Percentiles rank a stretch among this genome's conserved stretches.
Conservation (phyloP, 352 stramenopile genomes). For the Phytophthora megakarya region DNA sequence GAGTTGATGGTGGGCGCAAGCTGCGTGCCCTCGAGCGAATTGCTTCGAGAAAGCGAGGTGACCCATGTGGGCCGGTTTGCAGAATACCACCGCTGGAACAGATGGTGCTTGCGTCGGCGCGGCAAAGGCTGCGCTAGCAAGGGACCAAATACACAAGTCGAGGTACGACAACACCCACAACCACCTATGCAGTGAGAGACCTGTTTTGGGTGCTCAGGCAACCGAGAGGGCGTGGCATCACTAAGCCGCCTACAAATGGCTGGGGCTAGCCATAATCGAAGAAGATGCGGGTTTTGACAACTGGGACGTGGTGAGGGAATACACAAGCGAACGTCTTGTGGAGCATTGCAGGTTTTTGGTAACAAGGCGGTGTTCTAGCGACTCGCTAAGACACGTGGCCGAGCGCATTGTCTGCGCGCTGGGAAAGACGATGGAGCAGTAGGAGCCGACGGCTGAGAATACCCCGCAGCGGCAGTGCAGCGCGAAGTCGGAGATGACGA, state of each 20-base stretch:
- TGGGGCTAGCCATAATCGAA: neutral
- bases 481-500: too few species aligned
- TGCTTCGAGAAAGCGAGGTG: neutral
- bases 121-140: neutral
- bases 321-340: too few species aligned
- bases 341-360: too few species aligned
- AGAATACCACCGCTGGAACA: slow-evolving; percentile 1
- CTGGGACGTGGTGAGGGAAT: neutral
- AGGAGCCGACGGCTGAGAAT: too few species aligned
- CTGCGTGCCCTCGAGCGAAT: slow-evolving; percentile 3
- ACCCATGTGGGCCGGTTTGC: neutral
- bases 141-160: neutral
- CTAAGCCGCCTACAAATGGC: slow-evolving; percentile 3
- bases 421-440: too few species aligned
- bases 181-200: neutral
- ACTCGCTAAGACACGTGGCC: too few species aligned
- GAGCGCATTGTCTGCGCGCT: too few species aligned
- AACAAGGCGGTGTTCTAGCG: too few species aligned
- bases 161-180: neutral
- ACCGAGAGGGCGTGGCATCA: neutral
- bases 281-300: neutral
- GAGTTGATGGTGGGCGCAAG: slow-evolving; percentile 10
- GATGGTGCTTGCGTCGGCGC: neutral
- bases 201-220: slow-evolving; percentile 4
- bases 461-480: too few species aligned